Evolutionary conservation across 371 early-diverging fungal species (phyloP).

Genomic region (Blakeslea trispora): DNA sequence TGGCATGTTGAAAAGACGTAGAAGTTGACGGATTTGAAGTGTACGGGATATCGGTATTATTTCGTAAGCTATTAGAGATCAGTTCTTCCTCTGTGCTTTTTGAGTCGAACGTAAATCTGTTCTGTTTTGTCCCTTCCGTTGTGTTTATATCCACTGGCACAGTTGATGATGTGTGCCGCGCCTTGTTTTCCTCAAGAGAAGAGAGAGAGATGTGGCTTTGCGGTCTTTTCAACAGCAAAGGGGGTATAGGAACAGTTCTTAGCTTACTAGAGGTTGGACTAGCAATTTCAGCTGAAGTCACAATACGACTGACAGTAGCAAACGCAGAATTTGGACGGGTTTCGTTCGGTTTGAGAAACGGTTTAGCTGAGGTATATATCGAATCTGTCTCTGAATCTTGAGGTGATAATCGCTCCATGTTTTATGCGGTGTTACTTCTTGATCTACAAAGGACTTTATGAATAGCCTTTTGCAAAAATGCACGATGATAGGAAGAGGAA

Average conservation of each 20-base stretch:
- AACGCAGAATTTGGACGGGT: constrained; percentile 16
- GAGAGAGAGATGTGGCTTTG: constrained; percentile 10
- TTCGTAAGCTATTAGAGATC: constrained; percentile 17
- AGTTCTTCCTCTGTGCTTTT: constrained; percentile 14
- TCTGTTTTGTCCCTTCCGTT: background rate
- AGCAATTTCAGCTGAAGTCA: constrained; percentile 28
- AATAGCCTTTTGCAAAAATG: background rate
- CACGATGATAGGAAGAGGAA: background rate
- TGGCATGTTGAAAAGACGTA: background rate
- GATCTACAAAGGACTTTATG: background rate
- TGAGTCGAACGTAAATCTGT: background rate
- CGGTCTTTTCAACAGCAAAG: background rate
- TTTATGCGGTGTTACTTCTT: background rate
- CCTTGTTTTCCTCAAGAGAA: constrained; percentile 5
- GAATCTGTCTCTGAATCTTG: constrained; percentile 1
- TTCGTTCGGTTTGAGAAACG: constrained; percentile 9
- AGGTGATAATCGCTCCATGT: constrained; percentile 17
- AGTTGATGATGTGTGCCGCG: background rate
- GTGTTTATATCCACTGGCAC: background rate
- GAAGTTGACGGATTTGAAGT: constrained; percentile 3
- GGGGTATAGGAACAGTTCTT: constrained; percentile 1
- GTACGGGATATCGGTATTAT: constrained; percentile 4
- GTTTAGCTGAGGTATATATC: constrained; percentile 6
- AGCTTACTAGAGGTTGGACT: constrained; percentile 4
- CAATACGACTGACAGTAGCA: constrained; percentile 22